Base-by-base conservation (phyloP, 805 yeast species). In the Metschnikowia kofuensis region DNA sequence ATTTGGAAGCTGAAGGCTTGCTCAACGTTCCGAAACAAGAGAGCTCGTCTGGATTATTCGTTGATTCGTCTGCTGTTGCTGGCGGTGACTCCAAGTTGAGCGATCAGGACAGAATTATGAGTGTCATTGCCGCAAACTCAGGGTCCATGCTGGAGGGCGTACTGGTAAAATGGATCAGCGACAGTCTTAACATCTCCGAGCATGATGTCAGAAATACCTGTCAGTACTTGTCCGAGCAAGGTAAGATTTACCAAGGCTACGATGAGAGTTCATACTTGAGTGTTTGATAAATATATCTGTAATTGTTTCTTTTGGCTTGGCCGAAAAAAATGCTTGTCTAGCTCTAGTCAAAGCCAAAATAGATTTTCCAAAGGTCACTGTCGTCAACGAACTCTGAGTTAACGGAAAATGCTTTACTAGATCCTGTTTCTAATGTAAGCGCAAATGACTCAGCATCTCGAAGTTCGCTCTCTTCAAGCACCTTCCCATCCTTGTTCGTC, bases 141-240 rank as follows among this genome's bases (percentile, higher is more conserved):
- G 70, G 75, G 52, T 69, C 76, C 44, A 85, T 83, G 87, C 79
- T 75, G 40, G 90, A 86, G 62, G 92, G 92, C 56, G 89, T 86
- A n/a, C 89, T 88, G 21, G 70, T 81, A 11, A 78, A 76, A 48
- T 72, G 80, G 52, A 78, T 87, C 50, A 74, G 83, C 12, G 87
- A 83, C 59, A 72, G 75, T 31, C 69, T 86, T 59, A 74, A 72
- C 44, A 50, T 84, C 8, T 59, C 77, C 35, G 76, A 71, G 45
- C 79, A 75, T 26, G 77, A 74, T 30, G 84, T 79, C 16, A 68
- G 70, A 52, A 65, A 69, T 28, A 72, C 73, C 53, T 80, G 88
- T 59, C 72, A 72, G 32, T 71, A 72, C 21, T 72, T 87, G 57
- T 76, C 80, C 11, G 90, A 85, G 39, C 83, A 77, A 49, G 95